Conservation (phyloP, 768 basidiomycete species). For the Tricholoma saponaceum region DNA sequence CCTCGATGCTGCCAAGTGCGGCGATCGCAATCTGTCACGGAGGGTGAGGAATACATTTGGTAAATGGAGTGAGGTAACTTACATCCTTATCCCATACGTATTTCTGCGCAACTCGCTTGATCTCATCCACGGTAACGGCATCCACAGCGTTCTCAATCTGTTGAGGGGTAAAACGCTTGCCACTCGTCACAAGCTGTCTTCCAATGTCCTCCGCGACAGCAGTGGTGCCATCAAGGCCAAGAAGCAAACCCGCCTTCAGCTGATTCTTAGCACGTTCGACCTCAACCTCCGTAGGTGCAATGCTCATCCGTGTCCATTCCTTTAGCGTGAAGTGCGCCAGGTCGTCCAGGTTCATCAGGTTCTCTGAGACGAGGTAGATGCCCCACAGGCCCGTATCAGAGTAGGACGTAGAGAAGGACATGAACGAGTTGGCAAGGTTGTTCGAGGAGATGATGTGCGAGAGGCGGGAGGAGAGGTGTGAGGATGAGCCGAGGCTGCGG, state of each 20-base stretch:
- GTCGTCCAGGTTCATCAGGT: constrained; percentile 90
- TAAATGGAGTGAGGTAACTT: constrained; percentile 23
- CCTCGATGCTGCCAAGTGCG: constrained; percentile 87
- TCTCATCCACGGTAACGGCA: constrained; percentile 81
- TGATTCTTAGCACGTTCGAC: constrained; percentile 99
- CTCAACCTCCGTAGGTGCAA: constrained; percentile 76
- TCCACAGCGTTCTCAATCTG: constrained; percentile 94
- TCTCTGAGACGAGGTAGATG: constrained; percentile 95
- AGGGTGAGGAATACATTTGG: constrained; percentile 6
- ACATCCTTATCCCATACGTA: constrained; percentile 98
- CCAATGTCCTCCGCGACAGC: constrained; percentile 98
- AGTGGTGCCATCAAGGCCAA: constrained; percentile 92
- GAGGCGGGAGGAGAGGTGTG: constrained; percentile 86
- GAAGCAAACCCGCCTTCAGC: constrained; percentile 89
- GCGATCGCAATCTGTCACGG: constrained; percentile 69
- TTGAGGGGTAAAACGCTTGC: constrained; percentile 82
- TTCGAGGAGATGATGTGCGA: constrained; percentile 87
- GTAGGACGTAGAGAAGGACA: constrained; percentile 98
- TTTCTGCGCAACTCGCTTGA: constrained; percentile 92
- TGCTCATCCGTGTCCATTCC: constrained; percentile 96
- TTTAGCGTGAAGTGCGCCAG: constrained; percentile 89
- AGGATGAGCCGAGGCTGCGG: constrained; percentile 86
- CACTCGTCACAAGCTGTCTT: constrained; percentile 93
- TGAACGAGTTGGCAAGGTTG: constrained; percentile 98
- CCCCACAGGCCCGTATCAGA: constrained; percentile 99